phyloP scores from a whole-genome alignment of 495 filamentous ascomycete genomes.

The Articulospora tetracladia region DNA sequence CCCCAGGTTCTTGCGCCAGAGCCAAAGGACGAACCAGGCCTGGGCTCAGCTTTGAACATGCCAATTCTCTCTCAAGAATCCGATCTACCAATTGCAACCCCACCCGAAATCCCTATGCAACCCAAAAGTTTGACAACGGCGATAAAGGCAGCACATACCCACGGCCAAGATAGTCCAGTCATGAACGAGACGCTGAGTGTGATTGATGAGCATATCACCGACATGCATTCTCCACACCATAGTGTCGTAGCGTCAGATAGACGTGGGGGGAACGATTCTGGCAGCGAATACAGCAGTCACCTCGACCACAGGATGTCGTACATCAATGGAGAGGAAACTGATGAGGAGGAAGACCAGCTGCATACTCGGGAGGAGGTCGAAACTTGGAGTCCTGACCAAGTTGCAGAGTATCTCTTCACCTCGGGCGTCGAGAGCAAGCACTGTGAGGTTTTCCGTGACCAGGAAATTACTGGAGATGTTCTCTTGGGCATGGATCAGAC shows the following conservation, averaged over 20 bases:
- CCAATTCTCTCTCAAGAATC: conserved; percentile 22
- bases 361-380: conserved; percentile 63
- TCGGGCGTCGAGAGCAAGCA: conserved; percentile 77
- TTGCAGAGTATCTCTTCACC: conserved; percentile 80
- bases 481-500: conserved; percentile 92
- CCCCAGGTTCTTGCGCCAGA: conserved; percentile 40
- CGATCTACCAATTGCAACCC: conserved; percentile 20
- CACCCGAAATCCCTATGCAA: conserved; percentile 9
- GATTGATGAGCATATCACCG: conserved; percentile 97
- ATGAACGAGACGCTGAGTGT: conserved; percentile 97
- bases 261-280: conserved; percentile 69
- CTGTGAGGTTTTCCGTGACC: conserved; percentile 90
- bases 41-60: conserved; percentile 6
- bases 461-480: conserved; percentile 94
- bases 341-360: conserved; percentile 62
- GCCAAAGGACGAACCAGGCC: conserved; percentile 18
- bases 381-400: conserved; percentile 70
- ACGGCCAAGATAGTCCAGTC: conserved; percentile 64
- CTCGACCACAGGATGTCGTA: conserved; percentile 76
- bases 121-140: conserved; percentile 16
- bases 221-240: conserved; percentile 71
- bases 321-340: conserved; percentile 84
- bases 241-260: conserved; percentile 51
- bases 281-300: conserved; percentile 84
- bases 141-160: conserved; percentile 14